phyloP scores from a whole-genome alignment of 805 yeast species.

The Saccharomycopsis sp. region DNA sequence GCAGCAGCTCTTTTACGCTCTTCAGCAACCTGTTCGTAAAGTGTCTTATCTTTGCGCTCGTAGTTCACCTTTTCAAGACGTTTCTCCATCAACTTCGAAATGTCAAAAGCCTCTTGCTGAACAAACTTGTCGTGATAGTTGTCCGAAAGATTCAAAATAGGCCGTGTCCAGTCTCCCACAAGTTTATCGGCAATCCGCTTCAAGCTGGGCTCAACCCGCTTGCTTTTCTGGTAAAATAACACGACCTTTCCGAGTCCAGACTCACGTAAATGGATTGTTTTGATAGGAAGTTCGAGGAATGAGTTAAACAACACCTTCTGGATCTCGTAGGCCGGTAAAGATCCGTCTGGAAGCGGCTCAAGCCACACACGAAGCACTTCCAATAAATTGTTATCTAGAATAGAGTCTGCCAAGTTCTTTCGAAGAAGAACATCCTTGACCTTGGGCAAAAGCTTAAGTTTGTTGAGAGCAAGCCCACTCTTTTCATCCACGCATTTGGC shows the following conservation, averaged over 20 bases:
- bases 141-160: constrained; percentile 92
- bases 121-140: constrained; percentile 85
- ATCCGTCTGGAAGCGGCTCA: constrained; percentile 96
- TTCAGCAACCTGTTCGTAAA: constrained; percentile 85
- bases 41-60: constrained; percentile 40
- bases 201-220: constrained; percentile 78
- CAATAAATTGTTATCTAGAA: constrained; percentile 85
- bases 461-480: constrained; percentile 47
- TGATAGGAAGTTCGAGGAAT: constrained; percentile 74
- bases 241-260: constrained; percentile 91
- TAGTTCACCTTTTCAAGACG: constrained; percentile 28
- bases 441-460: constrained; percentile 70
- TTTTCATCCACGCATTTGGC: constrained; percentile 43
- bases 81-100: constrained; percentile 25
- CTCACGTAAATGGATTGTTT: constrained; percentile 91
- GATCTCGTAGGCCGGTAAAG: constrained; percentile 94
- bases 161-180: constrained; percentile 97
- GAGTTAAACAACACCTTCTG: constrained; percentile 81
- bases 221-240: constrained; percentile 86
- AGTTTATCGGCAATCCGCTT: constrained; percentile 85
- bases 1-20: constrained; percentile 93
- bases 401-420: constrained; percentile 83
- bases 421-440: constrained; percentile 72
- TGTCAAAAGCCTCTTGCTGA: constrained; percentile 60
- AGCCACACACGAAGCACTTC: constrained; percentile 96